Conservation (phyloP, 805 yeast species). For the Kuraishia piskuri region DNA sequence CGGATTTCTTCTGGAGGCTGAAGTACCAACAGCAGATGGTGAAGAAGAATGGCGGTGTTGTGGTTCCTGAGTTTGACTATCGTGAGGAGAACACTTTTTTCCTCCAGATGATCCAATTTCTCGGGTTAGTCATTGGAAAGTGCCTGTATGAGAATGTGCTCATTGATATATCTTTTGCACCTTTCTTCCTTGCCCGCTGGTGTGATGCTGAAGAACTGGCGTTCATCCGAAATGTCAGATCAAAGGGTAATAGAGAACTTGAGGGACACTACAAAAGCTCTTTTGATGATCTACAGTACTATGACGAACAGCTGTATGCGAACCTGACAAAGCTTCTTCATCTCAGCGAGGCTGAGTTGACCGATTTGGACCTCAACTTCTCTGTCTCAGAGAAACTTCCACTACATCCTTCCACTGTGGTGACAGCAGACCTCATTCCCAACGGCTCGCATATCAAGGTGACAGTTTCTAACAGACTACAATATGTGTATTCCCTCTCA, state of each 20-base stretch:
- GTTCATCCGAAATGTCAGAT: neutral
- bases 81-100: conserved; percentile 14
- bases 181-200: conserved; percentile 75
- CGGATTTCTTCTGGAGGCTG: conserved; percentile 27
- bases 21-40: conserved; percentile 16
- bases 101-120: conserved; percentile 37
- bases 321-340: conserved; percentile 55
- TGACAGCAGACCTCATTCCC: conserved; percentile 50
- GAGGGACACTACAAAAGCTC: conserved; percentile 37
- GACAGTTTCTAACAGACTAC: conserved; percentile 48
- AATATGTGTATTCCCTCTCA: conserved; percentile 71
- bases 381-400: conserved; percentile 39
- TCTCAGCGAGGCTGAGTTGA: conserved; percentile 48
- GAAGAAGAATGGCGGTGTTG: conserved; percentile 18
- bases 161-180: conserved; percentile 78
- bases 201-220: conserved; percentile 21
- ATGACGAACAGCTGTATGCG: conserved; percentile 60
- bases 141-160: conserved; percentile 79
- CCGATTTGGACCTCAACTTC: conserved; percentile 56
- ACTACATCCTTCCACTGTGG: conserved; percentile 13
- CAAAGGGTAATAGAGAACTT: conserved; percentile 5
- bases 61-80: conserved; percentile 5
- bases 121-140: conserved; percentile 83
- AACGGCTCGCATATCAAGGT: conserved; percentile 54
- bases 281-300: conserved; percentile 67